A percentile compares a stretch with the other conserved stretches of the same genome.
Evolutionary conservation across 306 rosid species (phyloP).

Genomic region (Canavalia gladiata): DNA sequence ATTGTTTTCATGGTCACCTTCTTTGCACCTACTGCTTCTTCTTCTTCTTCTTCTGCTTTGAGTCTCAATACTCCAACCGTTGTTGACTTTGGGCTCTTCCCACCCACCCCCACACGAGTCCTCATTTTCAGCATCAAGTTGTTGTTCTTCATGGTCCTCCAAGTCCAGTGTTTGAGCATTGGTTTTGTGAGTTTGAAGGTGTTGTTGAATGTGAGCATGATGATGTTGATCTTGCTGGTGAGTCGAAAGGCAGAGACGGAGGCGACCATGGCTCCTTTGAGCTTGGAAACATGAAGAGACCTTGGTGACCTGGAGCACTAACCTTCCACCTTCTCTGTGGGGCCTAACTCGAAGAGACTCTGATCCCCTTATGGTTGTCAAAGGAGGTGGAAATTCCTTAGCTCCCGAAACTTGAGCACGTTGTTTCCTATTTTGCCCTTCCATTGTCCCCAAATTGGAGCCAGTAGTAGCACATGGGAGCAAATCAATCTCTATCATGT

Average conservation of each 20-base stretch:
- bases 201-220: constrained; percentile 9
- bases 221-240: constrained; percentile 37
- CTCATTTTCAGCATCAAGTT: not conserved
- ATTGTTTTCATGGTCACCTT: constrained; percentile 61
- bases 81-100: constrained; percentile 22
- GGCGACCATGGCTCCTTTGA: constrained; percentile 81
- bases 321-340: constrained; percentile 81
- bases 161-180: constrained; percentile 17
- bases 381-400: constrained; percentile 80
- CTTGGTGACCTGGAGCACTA: constrained; percentile 68
- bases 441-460: not conserved
- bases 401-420: constrained; percentile 45
- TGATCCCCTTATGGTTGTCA: constrained; percentile 81
- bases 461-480: not conserved
- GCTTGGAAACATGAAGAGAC: constrained; percentile 63
- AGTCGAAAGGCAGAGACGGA: constrained; percentile 65
- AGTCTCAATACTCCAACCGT: constrained; percentile 21
- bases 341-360: constrained; percentile 64
- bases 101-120: not conserved
- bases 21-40: constrained; percentile 66
- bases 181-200: constrained; percentile 2
- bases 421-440: constrained; percentile 28
- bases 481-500: constrained; percentile 62
- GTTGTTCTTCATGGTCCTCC: constrained; percentile 36
- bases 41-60: constrained; percentile 56